A percentile compares a stretch with the other conserved stretches of the same genome.
These are phyloP conservation scores for Phyllosticta paracitricarpa DNA, from an alignment of 2,329 filamentous ascomycete genomes.

Conservation along the genomic window DNA sequence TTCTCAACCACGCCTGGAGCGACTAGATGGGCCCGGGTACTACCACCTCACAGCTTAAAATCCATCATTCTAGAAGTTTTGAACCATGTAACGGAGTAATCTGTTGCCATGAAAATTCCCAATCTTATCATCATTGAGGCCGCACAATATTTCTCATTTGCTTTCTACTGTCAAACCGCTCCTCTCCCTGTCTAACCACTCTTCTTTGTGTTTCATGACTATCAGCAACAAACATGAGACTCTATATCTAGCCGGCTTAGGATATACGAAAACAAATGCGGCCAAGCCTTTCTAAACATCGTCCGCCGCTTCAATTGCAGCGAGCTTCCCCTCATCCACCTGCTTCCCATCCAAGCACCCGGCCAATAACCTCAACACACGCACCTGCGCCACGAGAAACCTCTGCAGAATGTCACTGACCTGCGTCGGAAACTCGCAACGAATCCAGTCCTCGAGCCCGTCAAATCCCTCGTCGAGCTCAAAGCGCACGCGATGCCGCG, in stretches of 20 bases:
- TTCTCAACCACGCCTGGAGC: background rate
- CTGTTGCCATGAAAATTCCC: too few relatives aligned
- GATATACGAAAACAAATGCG: too few relatives aligned
- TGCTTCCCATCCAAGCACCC: background rate
- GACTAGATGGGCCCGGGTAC: background rate
- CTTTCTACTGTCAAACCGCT: too few relatives aligned
- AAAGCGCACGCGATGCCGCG: background rate
- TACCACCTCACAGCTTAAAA: too few relatives aligned
- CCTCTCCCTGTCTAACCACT: too few relatives aligned
- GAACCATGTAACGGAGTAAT: too few relatives aligned
- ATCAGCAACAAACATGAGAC: too few relatives aligned
- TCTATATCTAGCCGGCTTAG: too few relatives aligned
- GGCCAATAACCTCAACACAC: background rate
- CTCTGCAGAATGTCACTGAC: background rate
- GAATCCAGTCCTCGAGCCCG: slow-evolving; percentile 6
- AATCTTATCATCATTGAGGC: too few relatives aligned
- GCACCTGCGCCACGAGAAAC: slow-evolving; percentile 1
- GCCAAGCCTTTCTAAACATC: background rate
- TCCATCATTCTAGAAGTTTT: too few relatives aligned
- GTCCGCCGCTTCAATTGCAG: background rate
- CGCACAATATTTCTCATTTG: too few relatives aligned
- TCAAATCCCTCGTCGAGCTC: slow-evolving; percentile 2
- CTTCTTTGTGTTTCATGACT: too few relatives aligned
- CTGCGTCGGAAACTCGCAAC: slow-evolving; percentile 5
- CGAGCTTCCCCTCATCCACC: background rate